Base-by-base conservation (phyloP, 2,329 filamentous ascomycete species). In the Botrytis cinerea region DNA sequence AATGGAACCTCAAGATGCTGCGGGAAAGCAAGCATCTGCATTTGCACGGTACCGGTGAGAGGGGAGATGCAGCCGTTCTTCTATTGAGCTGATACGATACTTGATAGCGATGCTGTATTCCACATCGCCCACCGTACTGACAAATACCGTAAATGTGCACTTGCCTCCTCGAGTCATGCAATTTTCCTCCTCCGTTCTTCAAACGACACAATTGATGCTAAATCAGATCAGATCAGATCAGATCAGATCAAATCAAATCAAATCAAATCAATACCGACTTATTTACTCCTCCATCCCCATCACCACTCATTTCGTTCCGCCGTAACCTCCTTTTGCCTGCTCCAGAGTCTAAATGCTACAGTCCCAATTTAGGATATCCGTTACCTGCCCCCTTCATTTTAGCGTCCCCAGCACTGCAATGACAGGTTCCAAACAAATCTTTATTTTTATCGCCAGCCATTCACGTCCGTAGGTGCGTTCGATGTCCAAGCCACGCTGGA, bases 391-490 rank as follows among this genome's bases (percentile, higher is more conserved):
- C 32, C 35, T 51, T 40, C 32, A 64, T 46, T 64, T 32, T 45
- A 64, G n/a, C 40, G 61, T 32, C 20, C 25, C 40, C 8, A 40
- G 57, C 5, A n/a, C 38, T 22, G 28, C 61, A n/a, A 46, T 64
- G 9, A 45, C 61, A n/a, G n/a, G 25, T 40, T n/a, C 61, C 61
- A 43, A 51, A n/a, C 46, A 40, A 54, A 68, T 67, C 46, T 32
- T 51, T 64, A 70, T 70, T 48, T 70, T 62, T 28, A 70, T 62
- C 40, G 38, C 35, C 51, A 62, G n/a, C 57, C 38, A 51, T 48
- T 51, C 46, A 28, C 4, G 20, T 9, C 6, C 51, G n/a, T 3
- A 18, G 51, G n/a, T 28, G 51, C 32, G n/a, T 38, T 40, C 28
- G 0, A 48, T 7, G 25, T 43, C 38, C 43, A 20, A 57, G 66